phyloP scores from a whole-genome alignment of 495 filamentous ascomycete genomes.

The Schizothecium vesticola region DNA sequence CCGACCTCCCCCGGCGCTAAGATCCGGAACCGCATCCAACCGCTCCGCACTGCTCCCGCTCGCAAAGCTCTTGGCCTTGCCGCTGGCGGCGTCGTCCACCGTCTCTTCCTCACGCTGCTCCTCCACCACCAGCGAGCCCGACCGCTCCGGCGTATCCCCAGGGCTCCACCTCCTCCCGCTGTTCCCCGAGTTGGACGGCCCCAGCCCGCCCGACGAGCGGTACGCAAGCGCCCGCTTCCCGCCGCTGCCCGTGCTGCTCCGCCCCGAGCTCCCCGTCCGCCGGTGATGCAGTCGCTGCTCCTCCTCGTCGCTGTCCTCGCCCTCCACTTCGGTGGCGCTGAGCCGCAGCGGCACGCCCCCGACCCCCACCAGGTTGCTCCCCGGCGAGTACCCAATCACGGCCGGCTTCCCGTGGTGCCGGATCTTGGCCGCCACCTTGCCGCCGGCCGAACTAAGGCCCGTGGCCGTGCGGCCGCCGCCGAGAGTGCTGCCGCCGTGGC shows the following conservation, averaged over 20 bases:
- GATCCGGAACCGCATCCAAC: conserved; percentile 45
- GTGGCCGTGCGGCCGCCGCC: conserved; percentile 53
- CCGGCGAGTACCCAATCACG: conserved; percentile 63
- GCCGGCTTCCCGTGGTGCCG: conserved; percentile 71
- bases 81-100: conserved; percentile 36
- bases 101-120: conserved; percentile 24
- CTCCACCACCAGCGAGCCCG: conserved; percentile 40
- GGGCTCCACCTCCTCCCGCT: conserved; percentile 57
- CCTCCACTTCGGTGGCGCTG: conserved; percentile 90
- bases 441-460: conserved; percentile 47
- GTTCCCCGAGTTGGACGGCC: conserved; percentile 27
- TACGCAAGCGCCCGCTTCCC: conserved; percentile 54
- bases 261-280: conserved; percentile 67
- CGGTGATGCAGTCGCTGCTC: conserved; percentile 61
- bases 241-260: conserved; percentile 74
- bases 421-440: conserved; percentile 66
- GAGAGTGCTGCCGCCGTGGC: conserved; percentile 16
- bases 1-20: conserved; percentile 31
- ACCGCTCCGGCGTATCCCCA: conserved; percentile 58
- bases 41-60: conserved; percentile 53
- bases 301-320: conserved; percentile 72
- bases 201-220: conserved; percentile 44
- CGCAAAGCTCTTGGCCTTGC: conserved; percentile 40
- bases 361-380: conserved; percentile 62
- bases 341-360: conserved; percentile 83